phyloP scores from a whole-genome alignment of 2,329 filamentous ascomycete genomes.

The Nakataea oryzae region DNA sequence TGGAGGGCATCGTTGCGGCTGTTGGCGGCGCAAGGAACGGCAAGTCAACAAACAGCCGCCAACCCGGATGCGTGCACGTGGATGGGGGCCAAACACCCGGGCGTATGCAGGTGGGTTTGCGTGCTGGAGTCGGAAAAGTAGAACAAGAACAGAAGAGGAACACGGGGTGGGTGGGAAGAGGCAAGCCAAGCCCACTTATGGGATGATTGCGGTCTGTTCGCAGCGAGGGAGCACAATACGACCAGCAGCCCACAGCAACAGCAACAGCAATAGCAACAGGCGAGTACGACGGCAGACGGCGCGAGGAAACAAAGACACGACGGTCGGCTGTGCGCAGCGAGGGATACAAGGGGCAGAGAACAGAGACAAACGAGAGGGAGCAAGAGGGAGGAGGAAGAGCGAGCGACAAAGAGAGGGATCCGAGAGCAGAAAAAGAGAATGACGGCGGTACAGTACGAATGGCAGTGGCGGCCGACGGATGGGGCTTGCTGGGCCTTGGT shows the following conservation, averaged over 20 bases:
- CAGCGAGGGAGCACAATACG: background rate
- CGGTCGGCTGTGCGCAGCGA: no score
- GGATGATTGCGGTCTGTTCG: background rate
- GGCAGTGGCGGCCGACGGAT: background rate
- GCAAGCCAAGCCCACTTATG: background rate
- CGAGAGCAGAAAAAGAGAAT: background rate
- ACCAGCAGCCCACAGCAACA: background rate
- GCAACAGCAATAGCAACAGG: no score
- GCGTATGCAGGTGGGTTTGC: background rate
- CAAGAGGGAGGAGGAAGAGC: background rate
- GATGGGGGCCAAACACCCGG: background rate
- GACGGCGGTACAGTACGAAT: background rate
- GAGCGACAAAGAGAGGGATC: no score
- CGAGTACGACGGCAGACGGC: background rate
- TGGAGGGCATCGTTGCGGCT: background rate
- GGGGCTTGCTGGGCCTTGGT: background rate
- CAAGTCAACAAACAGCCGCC: background rate
- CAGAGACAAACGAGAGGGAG: background rate
- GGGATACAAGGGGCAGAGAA: constrained; percentile 1
- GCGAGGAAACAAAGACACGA: background rate
- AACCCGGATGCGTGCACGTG: background rate
- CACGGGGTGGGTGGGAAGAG: background rate
- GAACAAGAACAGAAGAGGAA: background rate
- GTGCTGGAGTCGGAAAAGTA: background rate
- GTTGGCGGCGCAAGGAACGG: background rate